Percentiles rank a stretch among this genome's conserved stretches.
phyloP scores from a whole-genome alignment of 495 filamentous ascomycete species.

The Astrothelium macrocarpum region DNA sequence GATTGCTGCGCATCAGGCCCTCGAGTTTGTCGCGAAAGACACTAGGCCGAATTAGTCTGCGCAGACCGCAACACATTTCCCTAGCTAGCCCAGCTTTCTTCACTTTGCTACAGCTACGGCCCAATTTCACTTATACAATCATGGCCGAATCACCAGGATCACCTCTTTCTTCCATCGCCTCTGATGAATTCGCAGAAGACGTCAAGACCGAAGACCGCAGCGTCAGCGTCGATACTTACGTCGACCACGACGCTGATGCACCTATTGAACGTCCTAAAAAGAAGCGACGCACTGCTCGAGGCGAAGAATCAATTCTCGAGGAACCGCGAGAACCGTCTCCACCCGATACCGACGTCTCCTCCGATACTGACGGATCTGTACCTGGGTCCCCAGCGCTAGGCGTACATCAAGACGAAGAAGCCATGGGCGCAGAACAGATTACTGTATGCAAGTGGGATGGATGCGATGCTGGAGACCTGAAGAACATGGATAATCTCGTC shows the following conservation, averaged over 20 bases:
- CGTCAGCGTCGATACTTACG: slow-evolving; percentile 18
- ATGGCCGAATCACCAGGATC: slow-evolving; percentile 28
- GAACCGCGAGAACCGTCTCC: slow-evolving; percentile 10
- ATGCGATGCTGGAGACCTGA: slow-evolving; percentile 67
- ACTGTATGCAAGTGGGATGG: slow-evolving; percentile 84
- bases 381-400: slow-evolving; percentile 53
- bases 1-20: too few species aligned
- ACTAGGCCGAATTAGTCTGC: too few species aligned
- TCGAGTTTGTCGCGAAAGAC: too few species aligned
- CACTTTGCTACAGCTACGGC: not conserved
- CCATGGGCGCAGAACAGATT: slow-evolving; percentile 63
- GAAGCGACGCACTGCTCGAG: not conserved
- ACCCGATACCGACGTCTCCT: slow-evolving; percentile 48
- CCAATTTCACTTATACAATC: not conserved
- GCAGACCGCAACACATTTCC: too few species aligned
- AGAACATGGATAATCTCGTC: slow-evolving; percentile 90
- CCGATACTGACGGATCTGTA: slow-evolving; percentile 80
- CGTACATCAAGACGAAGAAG: slow-evolving; percentile 64
- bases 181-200: slow-evolving; percentile 25
- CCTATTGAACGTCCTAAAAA: not conserved
- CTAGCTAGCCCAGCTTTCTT: too few species aligned
- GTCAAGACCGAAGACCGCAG: slow-evolving; percentile 22
- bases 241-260: slow-evolving; percentile 9
- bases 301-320: not conserved
- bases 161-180: slow-evolving; percentile 26